Evolutionary conservation across 208 protist species (phyloP), one percentile per base, ranked within the genome.

Genomic region (Leishmania lainsoni): DNA sequence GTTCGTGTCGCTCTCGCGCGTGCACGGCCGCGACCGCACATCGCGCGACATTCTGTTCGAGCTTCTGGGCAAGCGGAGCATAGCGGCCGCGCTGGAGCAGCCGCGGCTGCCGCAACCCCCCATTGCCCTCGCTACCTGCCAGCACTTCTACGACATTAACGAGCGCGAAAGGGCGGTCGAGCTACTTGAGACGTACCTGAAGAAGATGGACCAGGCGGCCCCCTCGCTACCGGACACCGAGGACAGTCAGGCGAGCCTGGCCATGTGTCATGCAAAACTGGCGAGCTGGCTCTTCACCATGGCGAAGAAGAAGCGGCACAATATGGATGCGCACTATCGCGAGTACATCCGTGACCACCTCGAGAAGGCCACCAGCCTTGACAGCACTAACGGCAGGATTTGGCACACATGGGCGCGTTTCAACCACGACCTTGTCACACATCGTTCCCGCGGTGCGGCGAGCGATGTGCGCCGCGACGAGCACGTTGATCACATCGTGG

Each of bases 321-420:
- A 26, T 22, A 71, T 87, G 1, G 78, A 90, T 49, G 56, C 61
- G 3, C 51, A 88, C 58, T 81, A 78, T 81, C 61, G 75, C 45
- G 81, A 89, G 72, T 83, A 83, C 65, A 91, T 97, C 69, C 81
- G 89, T 16, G 72, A 83, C 54, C 91, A 98, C 84, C 88, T 98
- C 14, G 80, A 91, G 75, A 75, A 80, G 76, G 95, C 95, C 8
- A 98, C 94, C 16, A 81, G 83, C 35, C 86, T 98, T n/a, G 95
- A 98, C 83, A 90, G 81, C 71, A 90, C 93, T 42, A 99, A 98
- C 90, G 99, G 99, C 82, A 94, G 98, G 48, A 99, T 99, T 79
- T 99, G 99, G 99, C 99, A 99, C 89, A 94, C 93, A 20, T 99
- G 98, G 97, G 99, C 99, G 20, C 87, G 99, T 20, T 92, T 98